Conservation (phyloP, 768 basidiomycete species). For the Podaxis sp. region DNA sequence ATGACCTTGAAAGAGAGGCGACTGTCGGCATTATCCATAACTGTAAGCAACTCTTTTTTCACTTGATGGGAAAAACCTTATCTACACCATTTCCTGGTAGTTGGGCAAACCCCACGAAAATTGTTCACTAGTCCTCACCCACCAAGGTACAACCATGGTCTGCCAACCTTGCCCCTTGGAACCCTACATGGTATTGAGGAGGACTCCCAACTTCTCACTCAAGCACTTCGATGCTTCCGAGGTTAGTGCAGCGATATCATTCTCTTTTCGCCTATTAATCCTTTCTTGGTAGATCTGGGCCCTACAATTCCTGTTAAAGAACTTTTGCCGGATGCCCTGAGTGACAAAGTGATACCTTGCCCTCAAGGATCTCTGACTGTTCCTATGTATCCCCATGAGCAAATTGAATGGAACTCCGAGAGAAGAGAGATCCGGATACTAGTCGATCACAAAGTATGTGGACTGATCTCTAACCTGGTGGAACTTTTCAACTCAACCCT, state of each 20-base stretch:
- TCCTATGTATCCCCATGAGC: constrained; percentile 61
- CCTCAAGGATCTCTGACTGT: constrained; percentile 51
- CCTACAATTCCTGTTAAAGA: constrained; percentile 38
- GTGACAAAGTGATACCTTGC: constrained; percentile 59
- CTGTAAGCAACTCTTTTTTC: constrained; percentile 42
- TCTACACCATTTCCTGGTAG: constrained; percentile 29
- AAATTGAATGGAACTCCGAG: constrained; percentile 60
- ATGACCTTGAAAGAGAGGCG: constrained; percentile 85
- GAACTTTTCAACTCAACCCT: background rate
- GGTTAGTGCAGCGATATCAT: constrained; percentile 30
- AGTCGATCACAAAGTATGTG: constrained; percentile 54
- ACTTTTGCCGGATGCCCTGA: constrained; percentile 54
- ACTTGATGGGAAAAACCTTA: background rate
- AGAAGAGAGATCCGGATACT: constrained; percentile 56
- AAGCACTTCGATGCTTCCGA: constrained; percentile 51
- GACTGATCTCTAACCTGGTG: background rate
- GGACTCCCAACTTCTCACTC: constrained; percentile 66
- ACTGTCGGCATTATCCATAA: constrained; percentile 96
- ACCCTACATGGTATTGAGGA: constrained; percentile 77
- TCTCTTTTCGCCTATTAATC: background rate
- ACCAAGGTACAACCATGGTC: constrained; percentile 63
- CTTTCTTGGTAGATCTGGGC: constrained; percentile 39
- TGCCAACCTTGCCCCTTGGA: constrained; percentile 68
- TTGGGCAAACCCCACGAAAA: constrained; percentile 90
- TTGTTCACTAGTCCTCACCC: constrained; percentile 80